Evolutionary conservation across 2,329 filamentous ascomycete species (phyloP), one percentile per base, ranked within the genome.

Genomic region (Claviceps sorghi): DNA sequence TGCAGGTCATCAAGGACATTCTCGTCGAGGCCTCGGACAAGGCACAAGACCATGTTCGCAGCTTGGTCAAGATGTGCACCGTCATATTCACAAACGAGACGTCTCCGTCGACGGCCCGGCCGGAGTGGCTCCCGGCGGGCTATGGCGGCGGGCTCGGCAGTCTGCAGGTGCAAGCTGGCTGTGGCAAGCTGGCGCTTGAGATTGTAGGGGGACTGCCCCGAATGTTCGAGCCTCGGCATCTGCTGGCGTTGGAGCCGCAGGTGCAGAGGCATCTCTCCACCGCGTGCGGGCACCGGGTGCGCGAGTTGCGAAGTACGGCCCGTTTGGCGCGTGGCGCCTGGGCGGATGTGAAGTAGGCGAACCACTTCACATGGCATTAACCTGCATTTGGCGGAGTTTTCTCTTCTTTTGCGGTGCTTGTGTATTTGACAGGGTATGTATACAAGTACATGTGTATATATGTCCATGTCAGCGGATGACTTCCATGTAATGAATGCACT

Each of bases 211-310:
- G 67, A 32, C 62, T 81, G 46, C 75, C 77, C 3, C 60, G 59
- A 19, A 67, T 69, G 56, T 77, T 74, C 56, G 77, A 79, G 53
- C 66, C 72, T 11, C 64, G 69, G 6, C 62, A 72, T 47, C 59
- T 79, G 21, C 57, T 76, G 48, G 65, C 72, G 0, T 68, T 72
- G 56, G 69, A 69, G 44, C 67, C 68, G 30, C 65, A 64, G 50
- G 68, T 78, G 44, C 67, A 72, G 54, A 66, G 73, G 4, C 69
- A 76, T 50, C 59, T 81, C 54, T 70, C 72, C 1, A 58, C 66
- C 9, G 76, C 76, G 1, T 78, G 76, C 49, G 78, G 77, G 1
- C 76, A 80, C 56, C 62, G 66, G 6, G 72, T 78, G 9, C 67
- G 78, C 45, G 75, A 77, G 54, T 68, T 80, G 45, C 69, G 78